These are phyloP conservation scores for Candida sp. DNA, from an alignment of 1,139 yeast species.

Conservation along the genomic window DNA sequence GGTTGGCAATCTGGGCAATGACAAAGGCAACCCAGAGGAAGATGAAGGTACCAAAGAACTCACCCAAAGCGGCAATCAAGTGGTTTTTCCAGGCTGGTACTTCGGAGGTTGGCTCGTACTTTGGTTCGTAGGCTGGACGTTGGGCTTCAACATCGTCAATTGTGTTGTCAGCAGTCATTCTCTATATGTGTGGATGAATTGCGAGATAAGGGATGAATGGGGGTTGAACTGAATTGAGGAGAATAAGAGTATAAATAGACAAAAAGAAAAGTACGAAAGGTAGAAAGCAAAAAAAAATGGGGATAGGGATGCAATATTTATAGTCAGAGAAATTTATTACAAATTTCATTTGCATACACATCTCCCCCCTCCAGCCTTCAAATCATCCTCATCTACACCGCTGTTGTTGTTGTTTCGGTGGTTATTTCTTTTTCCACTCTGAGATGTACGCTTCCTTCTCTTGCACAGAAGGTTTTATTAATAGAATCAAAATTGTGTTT, in stretches of 20 bases:
- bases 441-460: too few species aligned
- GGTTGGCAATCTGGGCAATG: constrained; percentile 87
- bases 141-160: constrained; percentile 35
- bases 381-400: too few species aligned
- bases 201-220: background rate
- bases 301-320: background rate
- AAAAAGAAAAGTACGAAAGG: background rate
- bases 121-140: constrained; percentile 33
- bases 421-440: too few species aligned
- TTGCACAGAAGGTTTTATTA: too few species aligned
- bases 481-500: too few species aligned
- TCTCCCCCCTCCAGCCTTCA: too few species aligned
- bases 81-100: constrained; percentile 35
- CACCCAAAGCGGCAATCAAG: constrained; percentile 47
- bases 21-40: constrained; percentile 84
- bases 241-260: background rate
- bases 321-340: too few species aligned
- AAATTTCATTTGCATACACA: too few species aligned
- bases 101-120: constrained; percentile 17
- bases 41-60: constrained; percentile 85
- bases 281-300: too few species aligned
- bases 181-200: background rate
- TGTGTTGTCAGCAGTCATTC: background rate
- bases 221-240: background rate
- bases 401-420: too few species aligned